phyloP scores from a whole-genome alignment of 352 stramenopile genomes.

The Saprolegnia parasitica region DNA sequence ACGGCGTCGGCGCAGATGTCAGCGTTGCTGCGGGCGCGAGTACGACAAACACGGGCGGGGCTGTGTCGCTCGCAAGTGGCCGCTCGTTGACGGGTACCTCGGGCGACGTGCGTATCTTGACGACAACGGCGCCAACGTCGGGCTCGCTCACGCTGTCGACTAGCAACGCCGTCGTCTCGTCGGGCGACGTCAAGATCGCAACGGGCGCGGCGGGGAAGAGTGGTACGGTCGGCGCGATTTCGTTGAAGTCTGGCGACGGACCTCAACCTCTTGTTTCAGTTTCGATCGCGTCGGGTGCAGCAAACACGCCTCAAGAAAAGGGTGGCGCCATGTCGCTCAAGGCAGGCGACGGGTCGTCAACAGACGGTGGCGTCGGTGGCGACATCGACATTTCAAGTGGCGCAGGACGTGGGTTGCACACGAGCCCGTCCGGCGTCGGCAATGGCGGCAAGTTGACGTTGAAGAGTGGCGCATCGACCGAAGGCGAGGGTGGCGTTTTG shows the following conservation, averaged over 20 bases:
- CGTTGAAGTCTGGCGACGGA: conserved; percentile 22
- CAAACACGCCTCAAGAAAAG: background rate
- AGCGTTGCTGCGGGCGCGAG: conserved; percentile 39
- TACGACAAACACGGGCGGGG: conserved; percentile 43
- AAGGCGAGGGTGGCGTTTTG: conserved; percentile 2
- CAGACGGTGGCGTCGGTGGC: conserved; percentile 1
- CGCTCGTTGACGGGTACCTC: conserved; percentile 38
- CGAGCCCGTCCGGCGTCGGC: background rate
- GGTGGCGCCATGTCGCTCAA: conserved; percentile 1
- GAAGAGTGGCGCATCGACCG: background rate
- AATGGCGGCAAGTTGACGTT: background rate
- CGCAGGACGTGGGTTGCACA: background rate
- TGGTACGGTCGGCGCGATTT: background rate
- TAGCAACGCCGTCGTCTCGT: conserved; percentile 31
- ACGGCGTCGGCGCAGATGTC: conserved; percentile 5
- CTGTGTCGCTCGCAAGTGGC: conserved; percentile 47
- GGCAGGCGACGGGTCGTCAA: background rate
- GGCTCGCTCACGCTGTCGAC: conserved; percentile 34
- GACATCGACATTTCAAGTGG: background rate
- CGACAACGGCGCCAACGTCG: conserved; percentile 39
- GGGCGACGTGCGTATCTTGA: conserved; percentile 43
- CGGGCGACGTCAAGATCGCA: conserved; percentile 28
- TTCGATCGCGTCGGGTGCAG: conserved; percentile 10
- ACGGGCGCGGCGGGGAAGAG: conserved; percentile 23
- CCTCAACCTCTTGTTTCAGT: conserved; percentile 14